These are phyloP conservation scores for Carex pumila DNA, from an alignment of 176 grass and related monocot species.

Conservation along the genomic window DNA sequence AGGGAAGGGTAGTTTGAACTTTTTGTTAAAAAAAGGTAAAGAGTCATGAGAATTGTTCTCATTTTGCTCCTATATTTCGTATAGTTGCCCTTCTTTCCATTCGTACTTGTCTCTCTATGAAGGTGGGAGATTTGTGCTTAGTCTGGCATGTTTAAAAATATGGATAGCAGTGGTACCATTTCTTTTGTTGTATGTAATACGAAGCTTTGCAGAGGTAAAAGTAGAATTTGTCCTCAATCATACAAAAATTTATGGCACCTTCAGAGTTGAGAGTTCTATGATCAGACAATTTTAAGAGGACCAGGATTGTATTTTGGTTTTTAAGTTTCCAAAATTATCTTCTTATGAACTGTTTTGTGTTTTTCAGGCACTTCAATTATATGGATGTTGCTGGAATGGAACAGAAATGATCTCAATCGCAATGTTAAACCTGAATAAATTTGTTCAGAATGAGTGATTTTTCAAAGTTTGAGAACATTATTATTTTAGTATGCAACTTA, in stretches of 20 bases:
- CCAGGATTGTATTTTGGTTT: neutral
- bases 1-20: neutral
- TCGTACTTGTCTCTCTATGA: neutral
- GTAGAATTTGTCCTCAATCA: neutral
- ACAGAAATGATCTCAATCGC: conserved; percentile 20
- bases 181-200: neutral
- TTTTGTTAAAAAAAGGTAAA: neutral
- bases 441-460: neutral
- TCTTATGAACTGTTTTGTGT: neutral
- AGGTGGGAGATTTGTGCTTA: neutral
- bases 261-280: neutral
- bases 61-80: neutral
- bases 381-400: conserved; percentile 77
- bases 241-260: neutral
- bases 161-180: neutral
- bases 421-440: conserved; percentile 1
- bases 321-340: neutral
- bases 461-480: neutral
- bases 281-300: neutral
- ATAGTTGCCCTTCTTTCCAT: neutral
- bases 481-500: neutral
- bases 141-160: neutral
- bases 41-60: neutral
- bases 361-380: conserved; percentile 51
- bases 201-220: neutral